Evolutionary conservation across 1,284 basidiomycete genomes (phyloP).

Genomic region (Paramarasmius palmivorus): DNA sequence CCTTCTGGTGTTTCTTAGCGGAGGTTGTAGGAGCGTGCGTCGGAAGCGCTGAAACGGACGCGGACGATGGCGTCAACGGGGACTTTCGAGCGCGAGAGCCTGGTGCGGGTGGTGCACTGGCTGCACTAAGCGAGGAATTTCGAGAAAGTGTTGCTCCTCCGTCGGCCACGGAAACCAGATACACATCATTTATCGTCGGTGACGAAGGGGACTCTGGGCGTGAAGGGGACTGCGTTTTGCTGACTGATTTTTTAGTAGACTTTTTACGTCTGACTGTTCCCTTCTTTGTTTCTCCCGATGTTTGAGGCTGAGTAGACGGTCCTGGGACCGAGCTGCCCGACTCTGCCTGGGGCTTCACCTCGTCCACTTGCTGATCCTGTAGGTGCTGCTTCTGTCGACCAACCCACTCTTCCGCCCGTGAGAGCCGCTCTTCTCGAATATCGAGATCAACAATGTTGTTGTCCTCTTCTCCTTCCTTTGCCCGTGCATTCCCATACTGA

Average conservation of each 20-base stretch:
- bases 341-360: constrained; percentile 11
- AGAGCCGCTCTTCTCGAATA: background rate
- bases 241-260: background rate
- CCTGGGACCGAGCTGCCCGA: background rate
- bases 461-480: background rate
- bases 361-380: background rate
- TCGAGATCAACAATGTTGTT: background rate
- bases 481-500: no score
- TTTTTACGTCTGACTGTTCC: constrained; percentile 10
- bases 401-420: constrained; percentile 25
- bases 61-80: background rate
- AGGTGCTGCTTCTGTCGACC: constrained; percentile 18
- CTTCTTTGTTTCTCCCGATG: background rate
- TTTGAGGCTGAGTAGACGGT: background rate
- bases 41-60: background rate
- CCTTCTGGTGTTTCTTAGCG: background rate
- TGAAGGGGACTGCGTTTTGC: background rate
- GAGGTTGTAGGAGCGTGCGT: background rate
- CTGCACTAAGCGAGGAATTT: constrained; percentile 5
- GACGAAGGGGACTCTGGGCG: background rate
- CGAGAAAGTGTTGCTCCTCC: constrained; percentile 1
- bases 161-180: background rate
- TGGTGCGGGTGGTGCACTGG: background rate
- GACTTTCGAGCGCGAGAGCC: background rate
- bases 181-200: background rate